phyloP scores from a whole-genome alignment of 805 yeast genomes.

The Sugiyamaella qingdaonensis region DNA sequence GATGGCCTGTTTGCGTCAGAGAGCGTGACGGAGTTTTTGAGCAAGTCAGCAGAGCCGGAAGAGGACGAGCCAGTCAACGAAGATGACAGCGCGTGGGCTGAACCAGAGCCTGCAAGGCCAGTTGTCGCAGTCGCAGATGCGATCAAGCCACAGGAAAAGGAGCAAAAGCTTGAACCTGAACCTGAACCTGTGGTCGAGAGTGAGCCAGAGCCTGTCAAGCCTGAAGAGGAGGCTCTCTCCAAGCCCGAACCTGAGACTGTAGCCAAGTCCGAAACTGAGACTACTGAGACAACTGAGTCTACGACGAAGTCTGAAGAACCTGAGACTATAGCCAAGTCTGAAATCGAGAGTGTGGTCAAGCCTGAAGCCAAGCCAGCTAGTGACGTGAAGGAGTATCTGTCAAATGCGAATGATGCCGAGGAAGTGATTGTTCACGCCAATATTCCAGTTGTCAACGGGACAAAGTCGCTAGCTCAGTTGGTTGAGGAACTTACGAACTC shows the following conservation, averaged over 20 bases:
- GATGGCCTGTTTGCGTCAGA: constrained; percentile 47
- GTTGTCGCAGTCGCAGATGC: constrained; percentile 21
- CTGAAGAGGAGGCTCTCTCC: constrained; percentile 15
- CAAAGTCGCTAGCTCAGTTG: constrained; percentile 3
- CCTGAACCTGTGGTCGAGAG: constrained; percentile 10
- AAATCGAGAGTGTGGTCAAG: neutral
- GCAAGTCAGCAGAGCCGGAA: constrained; percentile 45
- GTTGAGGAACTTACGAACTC: constrained; percentile 20
- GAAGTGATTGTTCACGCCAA: neutral
- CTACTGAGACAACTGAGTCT: constrained; percentile 14
- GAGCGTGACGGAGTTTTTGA: constrained; percentile 45
- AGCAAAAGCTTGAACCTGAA: constrained; percentile 5
- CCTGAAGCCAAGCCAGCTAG: neutral
- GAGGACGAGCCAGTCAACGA: constrained; percentile 4
- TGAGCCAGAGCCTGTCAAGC: constrained; percentile 16
- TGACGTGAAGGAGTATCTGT: neutral
- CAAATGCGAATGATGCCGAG: neutral
- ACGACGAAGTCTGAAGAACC: constrained; percentile 12
- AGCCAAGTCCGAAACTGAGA: constrained; percentile 20
- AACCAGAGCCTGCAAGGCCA: constrained; percentile 8
- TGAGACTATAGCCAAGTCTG: constrained; percentile 1
- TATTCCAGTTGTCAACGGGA: neutral
- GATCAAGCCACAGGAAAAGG: constrained; percentile 2
- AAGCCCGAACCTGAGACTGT: constrained; percentile 16
- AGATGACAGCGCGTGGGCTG: constrained; percentile 5